These are phyloP conservation scores for Cordyceps fumosorosea DNA, from an alignment of 2,329 filamentous ascomycete species.

Conservation along the genomic window DNA sequence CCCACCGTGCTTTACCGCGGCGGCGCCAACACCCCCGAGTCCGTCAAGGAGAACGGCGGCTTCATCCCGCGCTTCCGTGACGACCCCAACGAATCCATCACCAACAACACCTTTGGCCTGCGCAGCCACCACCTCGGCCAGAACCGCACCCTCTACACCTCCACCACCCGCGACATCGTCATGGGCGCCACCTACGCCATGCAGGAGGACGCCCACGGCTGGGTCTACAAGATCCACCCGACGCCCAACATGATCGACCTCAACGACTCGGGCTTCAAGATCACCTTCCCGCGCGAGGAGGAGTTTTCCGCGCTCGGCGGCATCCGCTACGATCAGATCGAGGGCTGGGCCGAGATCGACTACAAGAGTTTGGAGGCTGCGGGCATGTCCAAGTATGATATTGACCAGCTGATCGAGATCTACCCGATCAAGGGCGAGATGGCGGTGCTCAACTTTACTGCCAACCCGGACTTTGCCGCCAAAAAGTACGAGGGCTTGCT, in stretches of 20 bases:
- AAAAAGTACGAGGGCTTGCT: background rate
- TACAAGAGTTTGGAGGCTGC: background rate
- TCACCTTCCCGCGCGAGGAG: background rate
- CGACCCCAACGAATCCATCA: too few species aligned
- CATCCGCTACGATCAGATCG: background rate
- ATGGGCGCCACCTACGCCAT: background rate
- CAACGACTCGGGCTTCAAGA: background rate
- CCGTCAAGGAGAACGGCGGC: too few species aligned
- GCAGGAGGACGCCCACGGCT: background rate
- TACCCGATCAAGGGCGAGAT: background rate
- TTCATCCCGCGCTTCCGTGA: too few species aligned
- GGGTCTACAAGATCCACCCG: background rate
- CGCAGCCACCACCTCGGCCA: too few species aligned
- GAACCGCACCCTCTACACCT: background rate
- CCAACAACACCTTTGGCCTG: too few species aligned
- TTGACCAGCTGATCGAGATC: background rate
- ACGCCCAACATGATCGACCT: constrained; percentile 2
- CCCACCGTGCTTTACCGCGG: too few species aligned
- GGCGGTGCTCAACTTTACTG: background rate
- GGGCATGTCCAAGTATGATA: background rate
- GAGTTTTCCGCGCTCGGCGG: background rate
- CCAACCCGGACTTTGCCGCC: background rate
- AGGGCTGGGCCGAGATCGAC: background rate
- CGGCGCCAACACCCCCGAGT: too few species aligned
- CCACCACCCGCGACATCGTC: background rate